These are phyloP conservation scores for Acer saccharum DNA, from an alignment of 345 rosid genomes.

Conservation along the genomic window DNA sequence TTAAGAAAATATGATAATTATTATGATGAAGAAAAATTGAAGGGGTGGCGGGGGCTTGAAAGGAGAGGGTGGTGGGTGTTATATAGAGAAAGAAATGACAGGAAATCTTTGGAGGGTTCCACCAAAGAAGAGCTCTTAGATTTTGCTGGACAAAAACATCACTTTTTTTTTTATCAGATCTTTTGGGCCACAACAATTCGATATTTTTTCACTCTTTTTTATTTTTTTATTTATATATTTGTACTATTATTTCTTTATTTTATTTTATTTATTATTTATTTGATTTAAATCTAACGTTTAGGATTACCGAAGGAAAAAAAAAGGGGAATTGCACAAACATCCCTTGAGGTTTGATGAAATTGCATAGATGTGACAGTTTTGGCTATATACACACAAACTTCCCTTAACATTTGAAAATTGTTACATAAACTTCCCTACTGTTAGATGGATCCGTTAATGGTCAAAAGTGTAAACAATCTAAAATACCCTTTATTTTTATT, in stretches of 20 bases:
- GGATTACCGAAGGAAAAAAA: background rate
- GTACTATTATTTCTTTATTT: background rate
- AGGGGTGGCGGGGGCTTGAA: slow-evolving; percentile 18
- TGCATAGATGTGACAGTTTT: too few relatives aligned
- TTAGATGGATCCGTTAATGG: too few relatives aligned
- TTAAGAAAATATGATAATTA: background rate
- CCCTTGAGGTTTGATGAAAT: too few relatives aligned
- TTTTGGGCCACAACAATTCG: slow-evolving; percentile 27
- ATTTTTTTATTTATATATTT: background rate
- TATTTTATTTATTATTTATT: background rate
- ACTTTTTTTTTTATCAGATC: slow-evolving; percentile 35
- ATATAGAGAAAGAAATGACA: slow-evolving; percentile 43
- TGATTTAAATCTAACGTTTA: background rate
- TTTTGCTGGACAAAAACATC: slow-evolving; percentile 53
- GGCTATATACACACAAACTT: too few relatives aligned
- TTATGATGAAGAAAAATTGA: background rate
- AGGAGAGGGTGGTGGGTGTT: slow-evolving; percentile 24
- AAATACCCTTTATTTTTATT: too few relatives aligned
- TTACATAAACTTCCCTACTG: too few relatives aligned
- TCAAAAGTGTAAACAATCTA: too few relatives aligned
- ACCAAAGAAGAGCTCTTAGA: slow-evolving; percentile 41
- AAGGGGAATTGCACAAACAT: too few relatives aligned
- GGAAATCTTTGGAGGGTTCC: slow-evolving; percentile 51
- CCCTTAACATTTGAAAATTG: too few relatives aligned
- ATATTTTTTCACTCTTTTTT: slow-evolving; percentile 20